Conservation (phyloP, 2,329 filamentous ascomycete species). For the Aspergillus awamori region DNA sequence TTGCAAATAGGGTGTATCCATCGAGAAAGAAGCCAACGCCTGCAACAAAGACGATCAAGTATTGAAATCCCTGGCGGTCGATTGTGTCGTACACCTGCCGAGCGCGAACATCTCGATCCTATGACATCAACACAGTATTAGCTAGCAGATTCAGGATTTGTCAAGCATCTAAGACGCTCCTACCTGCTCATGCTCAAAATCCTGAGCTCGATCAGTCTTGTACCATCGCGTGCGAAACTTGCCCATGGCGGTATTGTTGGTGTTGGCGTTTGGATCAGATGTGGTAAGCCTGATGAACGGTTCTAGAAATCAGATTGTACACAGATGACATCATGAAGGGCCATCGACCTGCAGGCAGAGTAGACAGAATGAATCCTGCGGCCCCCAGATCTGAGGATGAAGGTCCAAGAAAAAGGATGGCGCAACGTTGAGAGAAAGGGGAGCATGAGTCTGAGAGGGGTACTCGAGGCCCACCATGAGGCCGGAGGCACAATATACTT, state of each 20-base stretch:
- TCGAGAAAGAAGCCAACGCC: conserved; percentile 56
- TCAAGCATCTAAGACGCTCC: background rate
- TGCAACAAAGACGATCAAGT: conserved; percentile 50
- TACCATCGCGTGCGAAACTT: conserved; percentile 43
- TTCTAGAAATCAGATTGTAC: background rate
- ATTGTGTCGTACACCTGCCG: conserved; percentile 50
- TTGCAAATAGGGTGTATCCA: conserved; percentile 53
- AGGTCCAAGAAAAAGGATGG: background rate
- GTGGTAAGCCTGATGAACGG: background rate
- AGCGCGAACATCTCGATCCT: conserved; percentile 48
- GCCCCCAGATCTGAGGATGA: conserved; percentile 1
- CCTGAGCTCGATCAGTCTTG: conserved; percentile 47
- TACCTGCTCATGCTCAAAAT: conserved; percentile 50
- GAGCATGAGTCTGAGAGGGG: background rate
- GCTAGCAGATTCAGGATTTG: background rate
- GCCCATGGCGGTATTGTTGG: conserved; percentile 27
- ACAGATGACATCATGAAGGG: conserved; percentile 10
- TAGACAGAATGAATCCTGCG: conserved; percentile 1
- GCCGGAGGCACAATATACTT: background rate
- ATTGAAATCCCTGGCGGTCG: conserved; percentile 47
- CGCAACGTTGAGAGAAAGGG: background rate
- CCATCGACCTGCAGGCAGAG: background rate
- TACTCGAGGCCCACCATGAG: background rate
- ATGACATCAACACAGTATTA: background rate
- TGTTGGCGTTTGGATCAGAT: background rate